Base-by-base conservation (phyloP, 164 flowering plant genomes). In the Stephania cephalantha region DNA sequence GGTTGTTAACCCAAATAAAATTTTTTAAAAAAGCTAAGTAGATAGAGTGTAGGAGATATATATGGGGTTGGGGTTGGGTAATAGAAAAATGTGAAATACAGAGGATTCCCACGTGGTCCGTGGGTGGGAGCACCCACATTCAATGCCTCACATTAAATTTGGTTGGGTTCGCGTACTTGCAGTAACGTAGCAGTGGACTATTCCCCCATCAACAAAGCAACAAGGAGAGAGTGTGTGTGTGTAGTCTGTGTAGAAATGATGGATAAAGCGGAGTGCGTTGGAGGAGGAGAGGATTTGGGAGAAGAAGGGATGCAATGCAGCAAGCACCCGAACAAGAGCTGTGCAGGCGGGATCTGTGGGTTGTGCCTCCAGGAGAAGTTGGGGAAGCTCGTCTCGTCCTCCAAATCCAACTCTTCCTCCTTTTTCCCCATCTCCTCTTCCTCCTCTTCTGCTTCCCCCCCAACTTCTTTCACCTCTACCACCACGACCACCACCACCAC, bases 301-400 rank as follows among this genome's bases (percentile, higher is more conserved):
- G 93, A 86, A 2, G 93, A 86, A 10, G 88, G 84, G 4, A 88
- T 89, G 92, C 91, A 89, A 72, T 93, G 98, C 79, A 82, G 79
- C 68, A 85, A 84, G 63, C 98, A 93, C 75, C 98, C 98, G 7
- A 90, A 83, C 82, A 81, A 84, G 52, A 90, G 74, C 81, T 88
- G 85, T 78, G 90, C 89, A 7, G 97, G 97, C 46, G 98, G 96
- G 72, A 91, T 93, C 84, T 93, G 98, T 71, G 93, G 94, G 6
- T 85, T 91, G 58, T 93, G 98, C 68, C 90, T 93, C 10, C 94
- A 91, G 71, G 98, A 91, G 76, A 91, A 91, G 88, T 88, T 93
- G 9, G 94, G 96, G 11, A 89, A 86, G 86, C 88, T 93, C 2
- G 89, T 93, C 44, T 90, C 96, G 4, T 84, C 86, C 42, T 81